These are phyloP conservation scores for Gynochthodes officinalis DNA, from an alignment of 257 asterid species.

Conservation along the genomic window DNA sequence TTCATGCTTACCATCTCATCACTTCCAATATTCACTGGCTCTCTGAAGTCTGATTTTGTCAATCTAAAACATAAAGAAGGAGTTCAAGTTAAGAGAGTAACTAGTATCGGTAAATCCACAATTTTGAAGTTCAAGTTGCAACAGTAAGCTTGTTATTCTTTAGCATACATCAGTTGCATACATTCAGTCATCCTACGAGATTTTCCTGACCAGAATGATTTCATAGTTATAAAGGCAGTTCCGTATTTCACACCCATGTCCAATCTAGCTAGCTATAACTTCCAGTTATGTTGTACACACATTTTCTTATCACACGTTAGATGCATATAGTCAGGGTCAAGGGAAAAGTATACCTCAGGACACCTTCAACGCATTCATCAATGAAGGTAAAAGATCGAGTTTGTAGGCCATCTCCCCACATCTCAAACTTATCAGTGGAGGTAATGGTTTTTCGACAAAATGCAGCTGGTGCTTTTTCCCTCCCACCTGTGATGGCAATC, in stretches of 20 bases:
- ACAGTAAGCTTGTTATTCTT: neutral
- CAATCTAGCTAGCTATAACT: neutral
- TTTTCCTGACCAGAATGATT: neutral
- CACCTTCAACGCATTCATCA: conserved; percentile 86
- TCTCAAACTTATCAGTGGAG: conserved; percentile 68
- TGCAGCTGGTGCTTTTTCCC: conserved; percentile 93
- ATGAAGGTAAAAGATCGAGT: conserved; percentile 78
- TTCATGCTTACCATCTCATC: conserved; percentile 94
- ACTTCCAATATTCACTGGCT: conserved; percentile 79
- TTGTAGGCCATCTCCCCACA: conserved; percentile 89
- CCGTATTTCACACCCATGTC: neutral
- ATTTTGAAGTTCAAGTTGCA: neutral
- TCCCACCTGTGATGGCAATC: conserved; percentile 48
- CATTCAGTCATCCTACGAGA: neutral
- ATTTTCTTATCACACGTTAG: neutral
- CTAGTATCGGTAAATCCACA: neutral
- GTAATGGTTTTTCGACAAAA: conserved; percentile 73
- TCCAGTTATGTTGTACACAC: neutral
- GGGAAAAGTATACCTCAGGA: conserved; percentile 45
- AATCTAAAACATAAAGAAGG: conserved; percentile 31
- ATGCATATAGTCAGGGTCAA: neutral
- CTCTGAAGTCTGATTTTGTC: conserved; percentile 77
- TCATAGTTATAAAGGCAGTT: neutral
- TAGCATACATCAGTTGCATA: neutral
- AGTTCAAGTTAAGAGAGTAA: neutral